Percentiles rank a stretch among this genome's conserved stretches.
These are phyloP conservation scores for Tulasnella sp. DNA, from an alignment of 768 basidiomycete genomes.

Conservation along the genomic window DNA sequence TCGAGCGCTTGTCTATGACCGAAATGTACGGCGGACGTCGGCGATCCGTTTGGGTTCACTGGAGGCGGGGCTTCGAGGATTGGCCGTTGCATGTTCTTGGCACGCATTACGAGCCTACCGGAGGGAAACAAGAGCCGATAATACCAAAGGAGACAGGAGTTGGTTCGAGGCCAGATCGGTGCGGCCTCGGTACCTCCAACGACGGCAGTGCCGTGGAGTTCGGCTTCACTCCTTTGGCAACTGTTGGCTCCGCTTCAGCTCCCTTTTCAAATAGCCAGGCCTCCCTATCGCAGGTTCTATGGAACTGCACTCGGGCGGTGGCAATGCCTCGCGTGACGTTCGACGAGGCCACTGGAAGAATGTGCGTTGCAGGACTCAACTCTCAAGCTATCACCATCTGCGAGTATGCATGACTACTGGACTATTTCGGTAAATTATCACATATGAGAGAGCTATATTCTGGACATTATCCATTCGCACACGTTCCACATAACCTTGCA, in stretches of 20 bases:
- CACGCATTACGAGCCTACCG: background rate
- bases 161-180: background rate
- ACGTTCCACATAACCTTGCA: background rate
- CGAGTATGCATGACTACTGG: conserved; percentile 22
- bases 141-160: background rate
- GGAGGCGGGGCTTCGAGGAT: conserved; percentile 19
- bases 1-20: conserved; percentile 24
- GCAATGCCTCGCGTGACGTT: conserved; percentile 21
- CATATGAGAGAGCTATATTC: conserved; percentile 5
- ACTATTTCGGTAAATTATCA: conserved; percentile 1
- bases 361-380: conserved; percentile 19
- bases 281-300: background rate
- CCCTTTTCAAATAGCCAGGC: background rate
- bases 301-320: conserved; percentile 18
- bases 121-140: background rate
- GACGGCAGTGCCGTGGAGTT: conserved; percentile 5
- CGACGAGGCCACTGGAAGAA: conserved; percentile 19
- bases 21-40: conserved; percentile 19
- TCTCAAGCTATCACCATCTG: conserved; percentile 13
- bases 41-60: conserved; percentile 25
- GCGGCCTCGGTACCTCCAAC: background rate
- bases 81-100: conserved; percentile 18
- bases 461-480: background rate
- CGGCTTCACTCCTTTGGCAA: conserved; percentile 4
- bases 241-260: background rate